A percentile compares a stretch with the other conserved stretches of the same genome.
Evolutionary conservation across 805 yeast genomes (phyloP).

Genomic region (Grigorovia yakushimaensis): DNA sequence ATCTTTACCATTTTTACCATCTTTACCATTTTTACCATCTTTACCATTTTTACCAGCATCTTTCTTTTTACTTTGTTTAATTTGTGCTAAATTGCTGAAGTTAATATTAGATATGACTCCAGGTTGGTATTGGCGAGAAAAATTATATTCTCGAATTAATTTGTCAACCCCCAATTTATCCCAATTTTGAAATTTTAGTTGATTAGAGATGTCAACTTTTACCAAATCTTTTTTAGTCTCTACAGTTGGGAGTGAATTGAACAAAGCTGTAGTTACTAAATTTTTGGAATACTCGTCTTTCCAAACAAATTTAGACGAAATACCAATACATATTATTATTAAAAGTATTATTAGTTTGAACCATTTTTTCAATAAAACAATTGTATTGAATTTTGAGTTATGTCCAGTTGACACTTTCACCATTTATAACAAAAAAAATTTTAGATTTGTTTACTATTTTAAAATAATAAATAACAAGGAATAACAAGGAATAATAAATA

Average conservation of each 20-base stretch:
- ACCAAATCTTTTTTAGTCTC: constrained; percentile 6
- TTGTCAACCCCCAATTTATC: not conserved
- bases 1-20: too few species aligned
- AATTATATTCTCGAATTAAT: not conserved
- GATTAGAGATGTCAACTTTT: constrained; percentile 5
- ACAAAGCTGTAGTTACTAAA: not conserved
- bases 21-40: not conserved
- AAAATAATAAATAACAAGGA: too few species aligned
- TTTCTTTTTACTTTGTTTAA: not conserved
- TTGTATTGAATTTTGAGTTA: too few species aligned
- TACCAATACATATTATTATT: too few species aligned
- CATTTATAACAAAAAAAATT: too few species aligned
- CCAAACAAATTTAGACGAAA: too few species aligned
- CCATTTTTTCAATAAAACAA: too few species aligned
- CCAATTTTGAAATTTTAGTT: constrained; percentile 3
- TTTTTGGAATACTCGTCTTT: not conserved
- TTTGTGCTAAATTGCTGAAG: constrained; percentile 1
- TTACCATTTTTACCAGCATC: not conserved
- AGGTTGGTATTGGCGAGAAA: not conserved
- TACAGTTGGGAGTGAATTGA: not conserved
- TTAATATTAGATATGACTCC: constrained; percentile 11
- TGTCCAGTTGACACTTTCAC: too few species aligned
- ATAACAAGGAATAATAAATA: too few species aligned
- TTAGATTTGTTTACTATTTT: too few species aligned
- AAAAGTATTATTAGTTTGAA: too few species aligned